Evolutionary conservation across 495 filamentous ascomycete species (phyloP), one percentile per base, ranked within the genome.

Genomic region (Ramalina intermedia): DNA sequence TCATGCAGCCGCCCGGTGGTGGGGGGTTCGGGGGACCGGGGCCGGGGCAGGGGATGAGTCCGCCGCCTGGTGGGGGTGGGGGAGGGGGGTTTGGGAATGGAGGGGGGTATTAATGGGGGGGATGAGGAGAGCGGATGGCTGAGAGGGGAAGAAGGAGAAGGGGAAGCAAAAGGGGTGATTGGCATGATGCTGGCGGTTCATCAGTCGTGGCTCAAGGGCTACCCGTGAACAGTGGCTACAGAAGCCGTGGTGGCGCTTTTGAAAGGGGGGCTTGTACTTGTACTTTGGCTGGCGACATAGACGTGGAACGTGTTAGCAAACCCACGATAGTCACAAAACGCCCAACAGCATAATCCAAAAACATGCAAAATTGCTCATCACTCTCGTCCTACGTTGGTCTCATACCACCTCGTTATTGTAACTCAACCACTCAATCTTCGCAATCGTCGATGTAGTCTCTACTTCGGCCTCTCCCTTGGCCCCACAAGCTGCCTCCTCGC

Each of bases 401-500:
- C 21, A 17, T 41, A 3, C 17, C 39, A 41, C 21, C 13, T 18
- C 35, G 11, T 27, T 0, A 13, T 13, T 17, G 12, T 0, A 41
- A 1, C 39, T n/a, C 20, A 20, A 14, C 36, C 21, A 46, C 11
- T 40, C 33, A 16, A 9, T 35, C 40, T 26, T 36, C 11, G 9
- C 21, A 5, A 43, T 20, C 11, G 37, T 35, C 50, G 18, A 20
- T 20, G 2, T 20, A 20, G 1, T 20, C 18, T 20, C 18, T 46
- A 49, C 41, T 41, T 46, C 4, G 74, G 81, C 37, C 80, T 68
- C 43, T 84, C 84, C 53, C 86, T 69, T 6, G 86, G 85, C 7
- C 80, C 80, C 36, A 87, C 84, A 61, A 94, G 87, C 69, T 88
- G 86, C 52, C 86, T 76, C 58, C 83, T 70, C 2, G 82, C 82